phyloP scores from a whole-genome alignment of 1,284 basidiomycete species.

The Papiliotrema nemorosa region DNA sequence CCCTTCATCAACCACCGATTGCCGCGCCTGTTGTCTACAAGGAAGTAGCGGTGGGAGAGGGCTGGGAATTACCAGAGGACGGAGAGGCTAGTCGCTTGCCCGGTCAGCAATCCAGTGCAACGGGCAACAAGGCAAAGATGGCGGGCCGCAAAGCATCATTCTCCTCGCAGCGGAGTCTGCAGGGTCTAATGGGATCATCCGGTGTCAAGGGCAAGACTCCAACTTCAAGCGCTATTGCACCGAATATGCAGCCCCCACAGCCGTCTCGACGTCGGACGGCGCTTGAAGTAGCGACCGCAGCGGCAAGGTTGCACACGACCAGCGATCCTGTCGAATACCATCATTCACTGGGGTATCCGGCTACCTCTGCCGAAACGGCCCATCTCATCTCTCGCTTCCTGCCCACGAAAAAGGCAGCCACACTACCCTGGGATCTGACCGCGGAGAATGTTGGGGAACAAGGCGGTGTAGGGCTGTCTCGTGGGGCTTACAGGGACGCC shows the following conservation, averaged over 20 bases:
- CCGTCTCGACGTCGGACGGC: constrained; percentile 14
- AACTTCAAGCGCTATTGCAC: constrained; percentile 1
- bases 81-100: not conserved
- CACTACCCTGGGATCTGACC: constrained; percentile 22
- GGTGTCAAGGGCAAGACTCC: not conserved
- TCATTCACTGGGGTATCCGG: constrained; percentile 28
- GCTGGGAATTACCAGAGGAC: constrained; percentile 29
- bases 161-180: constrained; percentile 21
- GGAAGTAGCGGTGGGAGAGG: constrained; percentile 34
- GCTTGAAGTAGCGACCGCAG: constrained; percentile 16
- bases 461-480: constrained; percentile 26
- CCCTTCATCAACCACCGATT: constrained; percentile 41
- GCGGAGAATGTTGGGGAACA: constrained; percentile 24
- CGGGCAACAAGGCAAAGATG: not conserved
- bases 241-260: not conserved
- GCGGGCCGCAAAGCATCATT: constrained; percentile 12
- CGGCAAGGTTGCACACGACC: constrained; percentile 31
- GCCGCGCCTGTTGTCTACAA: constrained; percentile 39
- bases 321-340: constrained; percentile 40
- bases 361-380: constrained; percentile 23
- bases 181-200: constrained; percentile 1
- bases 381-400: constrained; percentile 33
- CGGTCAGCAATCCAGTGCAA: not conserved
- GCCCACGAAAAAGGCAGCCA: constrained; percentile 8
- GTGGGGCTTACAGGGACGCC: constrained; percentile 40